phyloP scores from a whole-genome alignment of 2,329 filamentous ascomycete genomes.

The Cytospora piceicola region DNA sequence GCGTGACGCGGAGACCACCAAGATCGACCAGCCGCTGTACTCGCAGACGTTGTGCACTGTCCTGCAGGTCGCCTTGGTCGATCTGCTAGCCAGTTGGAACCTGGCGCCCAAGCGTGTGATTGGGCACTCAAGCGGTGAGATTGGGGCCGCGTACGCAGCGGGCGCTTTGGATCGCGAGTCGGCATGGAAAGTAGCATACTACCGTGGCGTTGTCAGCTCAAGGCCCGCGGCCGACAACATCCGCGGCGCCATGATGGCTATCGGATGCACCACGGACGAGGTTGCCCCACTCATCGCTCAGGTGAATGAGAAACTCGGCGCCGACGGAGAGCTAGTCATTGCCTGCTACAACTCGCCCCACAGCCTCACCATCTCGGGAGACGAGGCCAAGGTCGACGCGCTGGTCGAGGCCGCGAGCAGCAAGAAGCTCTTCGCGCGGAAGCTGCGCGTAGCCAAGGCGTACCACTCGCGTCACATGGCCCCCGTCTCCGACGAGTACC shows the following conservation, averaged over 20 bases:
- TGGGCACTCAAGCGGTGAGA: slow-evolving; percentile 36
- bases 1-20: slow-evolving; percentile 30
- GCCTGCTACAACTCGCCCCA: slow-evolving; percentile 34
- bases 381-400: slow-evolving; percentile 35
- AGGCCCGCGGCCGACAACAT: slow-evolving; percentile 9
- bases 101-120: slow-evolving; percentile 32
- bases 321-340: slow-evolving; percentile 34
- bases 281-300: slow-evolving; percentile 30
- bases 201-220: slow-evolving; percentile 29
- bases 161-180: slow-evolving; percentile 31
- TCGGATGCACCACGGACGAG: slow-evolving; percentile 25
- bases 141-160: slow-evolving; percentile 35
- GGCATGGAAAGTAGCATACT: slow-evolving; percentile 34
- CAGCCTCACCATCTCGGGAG: slow-evolving; percentile 44
- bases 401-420: slow-evolving; percentile 34
- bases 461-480: slow-evolving; percentile 41
- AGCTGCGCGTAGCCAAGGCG: slow-evolving; percentile 36
- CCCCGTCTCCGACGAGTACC: slow-evolving; percentile 35
- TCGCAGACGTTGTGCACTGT: slow-evolving; percentile 40
- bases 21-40: slow-evolving; percentile 37
- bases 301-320: slow-evolving; percentile 23
- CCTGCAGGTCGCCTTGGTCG: slow-evolving; percentile 43
- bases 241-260: slow-evolving; percentile 25
- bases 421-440: slow-evolving; percentile 37
- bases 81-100: slow-evolving; percentile 35